Percentiles rank a stretch among this genome's conserved stretches.
These are phyloP conservation scores for Suhomyces xylopsoci DNA, from an alignment of 805 yeast species.

Conservation along the genomic window DNA sequence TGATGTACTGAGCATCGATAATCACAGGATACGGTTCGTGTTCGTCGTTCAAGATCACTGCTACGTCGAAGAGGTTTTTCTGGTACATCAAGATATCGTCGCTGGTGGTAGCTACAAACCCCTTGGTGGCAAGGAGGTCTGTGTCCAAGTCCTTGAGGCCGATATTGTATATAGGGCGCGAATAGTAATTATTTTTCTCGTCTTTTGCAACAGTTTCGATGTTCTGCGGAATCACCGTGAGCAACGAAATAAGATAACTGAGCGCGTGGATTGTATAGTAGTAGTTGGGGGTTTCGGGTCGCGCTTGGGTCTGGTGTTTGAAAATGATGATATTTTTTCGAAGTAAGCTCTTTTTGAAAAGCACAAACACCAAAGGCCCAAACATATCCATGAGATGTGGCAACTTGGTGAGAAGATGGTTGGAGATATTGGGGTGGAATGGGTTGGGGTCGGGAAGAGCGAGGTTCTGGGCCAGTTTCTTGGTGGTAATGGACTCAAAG, in stretches of 20 bases:
- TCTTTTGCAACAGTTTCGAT: constrained; percentile 24
- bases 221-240: constrained; percentile 64
- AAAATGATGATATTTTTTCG: constrained; percentile 50
- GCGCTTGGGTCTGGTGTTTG: constrained; percentile 4
- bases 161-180: constrained; percentile 58
- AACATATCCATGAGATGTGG: constrained; percentile 23
- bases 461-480: neutral
- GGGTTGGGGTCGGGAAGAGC: constrained; percentile 3
- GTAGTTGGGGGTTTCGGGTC: constrained; percentile 7
- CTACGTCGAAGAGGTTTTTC: constrained; percentile 47
- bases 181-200: constrained; percentile 16
- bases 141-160: constrained; percentile 54
- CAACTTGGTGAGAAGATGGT: constrained; percentile 45
- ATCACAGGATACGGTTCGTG: constrained; percentile 12
- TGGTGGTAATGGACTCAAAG: constrained; percentile 12
- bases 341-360: constrained; percentile 62
- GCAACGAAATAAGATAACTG: constrained; percentile 54
- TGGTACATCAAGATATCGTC: constrained; percentile 64
- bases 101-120: constrained; percentile 60
- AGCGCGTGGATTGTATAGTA: constrained; percentile 30
- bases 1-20: constrained; percentile 5
- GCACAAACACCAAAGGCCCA: constrained; percentile 59
- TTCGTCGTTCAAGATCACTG: constrained; percentile 22
- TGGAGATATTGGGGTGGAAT: constrained; percentile 18
- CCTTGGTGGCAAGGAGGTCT: constrained; percentile 18